Base-by-base conservation (phyloP, 768 basidiomycete genomes). In the Dentipellis fragilis region DNA sequence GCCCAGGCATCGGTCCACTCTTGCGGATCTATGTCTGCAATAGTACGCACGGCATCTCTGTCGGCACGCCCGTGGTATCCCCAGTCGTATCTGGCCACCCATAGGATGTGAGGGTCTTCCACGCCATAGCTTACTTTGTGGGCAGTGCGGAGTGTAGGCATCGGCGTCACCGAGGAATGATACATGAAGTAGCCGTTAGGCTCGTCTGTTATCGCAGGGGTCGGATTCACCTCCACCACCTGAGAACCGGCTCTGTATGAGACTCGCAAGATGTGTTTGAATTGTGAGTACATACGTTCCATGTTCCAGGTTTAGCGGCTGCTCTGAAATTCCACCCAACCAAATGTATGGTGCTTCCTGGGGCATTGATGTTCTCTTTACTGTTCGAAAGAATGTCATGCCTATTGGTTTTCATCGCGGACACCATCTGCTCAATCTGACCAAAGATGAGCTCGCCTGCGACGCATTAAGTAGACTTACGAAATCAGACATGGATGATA, bases 371-470 rank as follows among this genome's bases (percentile, higher is more conserved):
- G 22, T 54, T 49, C 11, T 23, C 21, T 35, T 35, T 38, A 3
- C 29, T n/a, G 10, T 36, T 12, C 4, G 19, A 16, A 4, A 21
- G 17, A 4, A 19, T 35, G 12, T 59, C 60, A 21, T 57, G 58
- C n/a, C 34, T 11, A 1, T 9, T 21, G 16, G 54, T 59, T 23
- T 61, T 61, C 58, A 59, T 61, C 2, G 58, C 60, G 2, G 58
- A 19, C 36, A 61, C 56, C 12, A 61, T 49, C 0, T 51, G 58
- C 9, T 51, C 38, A 4, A 61, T 34, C 36, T 59, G 58, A 10
- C 60, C 60, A 58, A 58, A 61, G 0, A 61, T 51, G 46, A 61
- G 14, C 23, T 61, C 60, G 21, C 60, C 58, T 59, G 35, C 21
- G 10, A 10, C 38, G 4, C 6, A 34, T 48, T 17, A 52, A 11